phyloP scores from a whole-genome alignment of 164 flowering plant genomes.

The Hamamelis virginiana region DNA sequence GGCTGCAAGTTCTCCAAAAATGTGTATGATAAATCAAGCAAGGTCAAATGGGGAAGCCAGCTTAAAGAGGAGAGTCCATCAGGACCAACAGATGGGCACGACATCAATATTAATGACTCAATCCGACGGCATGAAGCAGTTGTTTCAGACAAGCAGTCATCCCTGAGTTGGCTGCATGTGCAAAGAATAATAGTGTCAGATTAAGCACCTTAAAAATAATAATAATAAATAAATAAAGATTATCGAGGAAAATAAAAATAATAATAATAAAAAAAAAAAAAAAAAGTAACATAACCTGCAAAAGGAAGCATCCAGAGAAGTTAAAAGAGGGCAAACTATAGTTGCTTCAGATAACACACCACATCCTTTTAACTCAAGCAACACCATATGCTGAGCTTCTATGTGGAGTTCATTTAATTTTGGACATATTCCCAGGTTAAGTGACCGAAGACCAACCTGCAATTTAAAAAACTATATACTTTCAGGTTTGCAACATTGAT shows the following conservation, averaged over 20 bases:
- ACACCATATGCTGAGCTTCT: slow-evolving; percentile 71
- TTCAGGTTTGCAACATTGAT: background rate
- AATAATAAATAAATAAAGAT: no score
- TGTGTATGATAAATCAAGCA: slow-evolving; percentile 91
- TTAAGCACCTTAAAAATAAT: background rate
- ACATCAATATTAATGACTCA: slow-evolving; percentile 83
- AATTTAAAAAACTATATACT: slow-evolving; percentile 2
- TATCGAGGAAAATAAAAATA: no score
- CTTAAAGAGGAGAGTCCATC: slow-evolving; percentile 79
- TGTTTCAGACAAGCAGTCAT: slow-evolving; percentile 88
- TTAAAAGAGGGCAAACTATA: slow-evolving; percentile 71
- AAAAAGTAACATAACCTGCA: slow-evolving; percentile 63
- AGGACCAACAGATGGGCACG: slow-evolving; percentile 84
- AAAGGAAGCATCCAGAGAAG: slow-evolving; percentile 93
- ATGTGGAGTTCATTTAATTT: slow-evolving; percentile 64
- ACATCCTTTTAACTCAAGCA: slow-evolving; percentile 94
- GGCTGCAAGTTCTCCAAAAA: slow-evolving; percentile 78
- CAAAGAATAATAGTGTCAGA: slow-evolving; percentile 16
- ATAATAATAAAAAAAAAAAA: no score
- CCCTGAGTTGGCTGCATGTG: slow-evolving; percentile 79
- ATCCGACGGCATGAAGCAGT: slow-evolving; percentile 73
- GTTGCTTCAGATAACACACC: slow-evolving; percentile 84
- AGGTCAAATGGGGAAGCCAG: slow-evolving; percentile 58
- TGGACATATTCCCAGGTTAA: slow-evolving; percentile 96
- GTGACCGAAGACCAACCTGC: slow-evolving; percentile 86